These are phyloP conservation scores for Lactarius trivialis DNA, from an alignment of 768 basidiomycete species.

Conservation along the genomic window DNA sequence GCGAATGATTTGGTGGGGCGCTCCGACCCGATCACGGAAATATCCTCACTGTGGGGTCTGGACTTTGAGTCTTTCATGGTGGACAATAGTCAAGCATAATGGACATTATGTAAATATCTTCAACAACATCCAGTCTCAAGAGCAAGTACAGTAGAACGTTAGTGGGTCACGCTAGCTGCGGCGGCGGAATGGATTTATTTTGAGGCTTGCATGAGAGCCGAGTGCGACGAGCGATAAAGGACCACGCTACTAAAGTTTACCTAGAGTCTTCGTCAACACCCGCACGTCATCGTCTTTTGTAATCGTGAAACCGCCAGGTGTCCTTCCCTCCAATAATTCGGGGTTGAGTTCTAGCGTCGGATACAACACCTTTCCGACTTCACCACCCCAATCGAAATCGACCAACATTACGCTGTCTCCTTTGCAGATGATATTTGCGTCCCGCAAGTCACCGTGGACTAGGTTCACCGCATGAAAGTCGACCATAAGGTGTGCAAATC, in stretches of 20 bases:
- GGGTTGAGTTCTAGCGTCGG: neutral
- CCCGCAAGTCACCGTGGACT: neutral
- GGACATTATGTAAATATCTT: too few species aligned
- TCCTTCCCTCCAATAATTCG: neutral
- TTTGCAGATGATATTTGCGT: neutral
- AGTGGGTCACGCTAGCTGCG: too few species aligned
- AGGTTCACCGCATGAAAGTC: neutral
- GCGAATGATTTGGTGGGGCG: neutral
- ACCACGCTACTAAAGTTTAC: neutral
- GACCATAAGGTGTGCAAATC: neutral
- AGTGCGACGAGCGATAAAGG: neutral
- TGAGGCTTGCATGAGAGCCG: too few species aligned
- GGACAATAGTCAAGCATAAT: too few species aligned
- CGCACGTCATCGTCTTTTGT: neutral
- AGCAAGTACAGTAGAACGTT: too few species aligned
- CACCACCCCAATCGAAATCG: neutral
- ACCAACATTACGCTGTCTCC: neutral
- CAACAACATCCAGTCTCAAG: too few species aligned
- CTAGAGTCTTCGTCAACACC: neutral
- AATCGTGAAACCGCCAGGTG: neutral
- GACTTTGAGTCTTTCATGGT: too few species aligned
- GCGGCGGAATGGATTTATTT: too few species aligned
- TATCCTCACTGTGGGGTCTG: too few species aligned
- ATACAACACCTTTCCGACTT: neutral
- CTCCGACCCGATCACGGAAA: too few species aligned